Conservation (phyloP, 202 grass and related monocot species). For the Zizania palustris region DNA sequence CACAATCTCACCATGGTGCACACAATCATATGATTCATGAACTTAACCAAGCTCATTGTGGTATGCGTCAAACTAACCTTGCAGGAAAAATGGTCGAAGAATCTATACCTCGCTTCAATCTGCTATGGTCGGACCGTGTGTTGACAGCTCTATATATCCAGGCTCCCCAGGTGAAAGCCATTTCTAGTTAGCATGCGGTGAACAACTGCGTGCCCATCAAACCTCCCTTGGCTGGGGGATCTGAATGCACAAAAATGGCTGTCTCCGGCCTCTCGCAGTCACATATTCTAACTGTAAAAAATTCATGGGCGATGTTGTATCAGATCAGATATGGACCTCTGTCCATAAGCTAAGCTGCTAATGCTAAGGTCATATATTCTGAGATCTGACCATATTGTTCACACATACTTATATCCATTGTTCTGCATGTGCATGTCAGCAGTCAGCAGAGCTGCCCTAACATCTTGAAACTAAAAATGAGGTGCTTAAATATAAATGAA, state of each 20-base stretch:
- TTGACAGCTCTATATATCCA: background rate
- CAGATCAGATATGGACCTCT: background rate
- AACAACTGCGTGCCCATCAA: background rate
- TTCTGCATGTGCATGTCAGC: background rate
- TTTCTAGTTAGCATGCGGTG: background rate
- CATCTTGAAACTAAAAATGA: too few relatives aligned
- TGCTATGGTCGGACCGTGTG: constrained; percentile 30
- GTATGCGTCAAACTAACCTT: background rate
- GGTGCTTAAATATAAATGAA: too few relatives aligned
- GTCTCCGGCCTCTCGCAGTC: constrained; percentile 1
- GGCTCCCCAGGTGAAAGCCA: background rate
- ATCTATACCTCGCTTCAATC: constrained; percentile 26
- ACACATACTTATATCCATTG: background rate
- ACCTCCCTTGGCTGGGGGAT: background rate
- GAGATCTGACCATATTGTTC: background rate
- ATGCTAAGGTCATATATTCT: background rate
- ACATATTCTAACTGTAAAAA: constrained; percentile 19
- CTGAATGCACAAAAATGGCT: background rate
- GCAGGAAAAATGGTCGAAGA: constrained; percentile 32
- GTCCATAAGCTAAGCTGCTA: background rate
- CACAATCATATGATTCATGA: background rate
- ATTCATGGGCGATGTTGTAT: background rate
- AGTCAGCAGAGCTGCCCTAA: too few relatives aligned
- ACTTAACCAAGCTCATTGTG: background rate
- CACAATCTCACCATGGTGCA: background rate